Evolutionary conservation across 2,329 filamentous ascomycete species (phyloP).

Genomic region (Talaromyces funiculosus): DNA sequence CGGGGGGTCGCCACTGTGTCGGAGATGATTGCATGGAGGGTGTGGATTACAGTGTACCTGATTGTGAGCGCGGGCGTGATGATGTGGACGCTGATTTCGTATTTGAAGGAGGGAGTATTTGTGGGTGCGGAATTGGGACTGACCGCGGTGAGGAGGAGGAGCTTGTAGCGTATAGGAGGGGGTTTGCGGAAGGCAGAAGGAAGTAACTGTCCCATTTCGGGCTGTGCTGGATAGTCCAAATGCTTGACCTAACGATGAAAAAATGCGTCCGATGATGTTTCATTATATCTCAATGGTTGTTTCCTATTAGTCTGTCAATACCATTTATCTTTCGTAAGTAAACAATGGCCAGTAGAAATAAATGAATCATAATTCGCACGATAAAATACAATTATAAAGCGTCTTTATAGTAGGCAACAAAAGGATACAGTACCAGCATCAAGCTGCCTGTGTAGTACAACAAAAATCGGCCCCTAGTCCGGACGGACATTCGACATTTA

Average conservation of each 20-base stretch:
- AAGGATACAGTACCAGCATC: constrained; percentile 11
- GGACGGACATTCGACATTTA: constrained; percentile 2
- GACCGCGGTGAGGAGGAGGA: background rate
- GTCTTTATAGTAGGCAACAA: constrained; percentile 6
- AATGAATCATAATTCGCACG: constrained; percentile 5
- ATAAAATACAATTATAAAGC: constrained; percentile 15
- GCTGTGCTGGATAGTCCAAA: too few species aligned
- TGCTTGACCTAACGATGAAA: too few species aligned
- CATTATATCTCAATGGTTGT: background rate
- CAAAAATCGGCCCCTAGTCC: background rate
- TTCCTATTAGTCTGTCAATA: background rate
- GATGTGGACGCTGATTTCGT: constrained; percentile 2
- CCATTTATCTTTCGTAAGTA: background rate
- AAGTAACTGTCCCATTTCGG: background rate
- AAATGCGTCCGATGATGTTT: background rate
- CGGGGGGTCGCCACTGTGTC: background rate
- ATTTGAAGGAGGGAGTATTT: background rate
- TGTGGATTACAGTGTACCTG: constrained; percentile 1
- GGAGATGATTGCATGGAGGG: constrained; percentile 9
- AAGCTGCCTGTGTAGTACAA: constrained; percentile 10
- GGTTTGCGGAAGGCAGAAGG: background rate
- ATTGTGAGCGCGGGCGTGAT: background rate
- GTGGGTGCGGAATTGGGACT: background rate
- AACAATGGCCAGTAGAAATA: background rate
- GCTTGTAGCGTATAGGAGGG: background rate